A percentile compares a stretch with the other conserved stretches of the same genome.
These are phyloP conservation scores for Apiotrichum laibachii DNA, from an alignment of 1,284 basidiomycete genomes.

Conservation along the genomic window DNA sequence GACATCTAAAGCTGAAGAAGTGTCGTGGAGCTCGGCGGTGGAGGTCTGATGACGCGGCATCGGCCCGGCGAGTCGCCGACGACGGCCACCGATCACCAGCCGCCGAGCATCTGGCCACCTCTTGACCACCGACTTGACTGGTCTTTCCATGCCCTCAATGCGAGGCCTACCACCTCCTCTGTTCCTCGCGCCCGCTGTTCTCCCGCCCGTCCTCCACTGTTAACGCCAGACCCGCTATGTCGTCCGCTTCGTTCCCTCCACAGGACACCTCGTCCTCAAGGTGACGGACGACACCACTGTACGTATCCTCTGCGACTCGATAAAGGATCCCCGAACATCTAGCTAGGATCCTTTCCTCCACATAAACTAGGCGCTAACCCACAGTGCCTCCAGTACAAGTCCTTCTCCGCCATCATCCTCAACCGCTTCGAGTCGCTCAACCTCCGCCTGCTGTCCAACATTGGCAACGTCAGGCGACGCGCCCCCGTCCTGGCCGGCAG, in stretches of 20 bases:
- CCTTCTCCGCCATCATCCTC: slow-evolving; percentile 84
- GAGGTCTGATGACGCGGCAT: too few species aligned
- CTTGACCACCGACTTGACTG: too few species aligned
- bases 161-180: too few species aligned
- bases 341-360: too few species aligned
- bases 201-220: neutral
- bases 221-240: slow-evolving; percentile 70
- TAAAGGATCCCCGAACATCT: too few species aligned
- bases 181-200: neutral
- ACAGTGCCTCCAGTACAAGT: slow-evolving; percentile 92
- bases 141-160: too few species aligned
- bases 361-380: neutral
- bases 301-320: slow-evolving; percentile 43
- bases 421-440: slow-evolving; percentile 92
- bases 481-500: slow-evolving; percentile 5
- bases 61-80: too few species aligned
- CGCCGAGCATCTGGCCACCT: too few species aligned
- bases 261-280: slow-evolving; percentile 82
- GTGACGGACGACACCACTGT: slow-evolving; percentile 84
- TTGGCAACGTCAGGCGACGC: slow-evolving; percentile 36
- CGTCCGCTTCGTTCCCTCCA: slow-evolving; percentile 78
- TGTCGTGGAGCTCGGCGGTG: too few species aligned
- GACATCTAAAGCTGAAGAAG: too few species aligned
- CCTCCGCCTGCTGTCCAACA: slow-evolving; percentile 53
- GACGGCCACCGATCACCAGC: too few species aligned